These are phyloP conservation scores for Ogataea angusta DNA, from an alignment of 805 yeast species.

Conservation along the genomic window DNA sequence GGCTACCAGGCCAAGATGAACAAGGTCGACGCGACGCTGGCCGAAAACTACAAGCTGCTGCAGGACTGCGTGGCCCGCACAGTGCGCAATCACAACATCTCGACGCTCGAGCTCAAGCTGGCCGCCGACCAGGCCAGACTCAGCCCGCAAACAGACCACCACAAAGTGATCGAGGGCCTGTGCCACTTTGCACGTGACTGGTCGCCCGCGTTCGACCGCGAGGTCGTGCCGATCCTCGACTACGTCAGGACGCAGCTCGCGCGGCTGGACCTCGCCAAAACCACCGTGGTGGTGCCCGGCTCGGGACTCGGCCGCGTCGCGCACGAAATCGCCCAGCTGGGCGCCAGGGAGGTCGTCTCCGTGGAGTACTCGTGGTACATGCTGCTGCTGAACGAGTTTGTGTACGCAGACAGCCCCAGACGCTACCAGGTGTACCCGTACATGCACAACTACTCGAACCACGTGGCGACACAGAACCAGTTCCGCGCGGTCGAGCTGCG, in stretches of 20 bases:
- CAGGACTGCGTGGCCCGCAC: constrained; percentile 41
- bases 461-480: constrained; percentile 47
- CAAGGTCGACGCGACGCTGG: constrained; percentile 45
- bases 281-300: constrained; percentile 76
- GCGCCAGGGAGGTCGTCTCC: constrained; percentile 53
- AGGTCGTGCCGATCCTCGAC: constrained; percentile 49
- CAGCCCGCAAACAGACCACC: constrained; percentile 27
- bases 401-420: constrained; percentile 35
- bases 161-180: constrained; percentile 61
- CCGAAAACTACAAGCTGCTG: constrained; percentile 46
- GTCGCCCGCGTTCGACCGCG: constrained; percentile 46
- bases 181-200: constrained; percentile 83
- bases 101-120: constrained; percentile 42
- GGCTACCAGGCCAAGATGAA: constrained; percentile 55
- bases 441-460: constrained; percentile 69
- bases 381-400: constrained; percentile 64
- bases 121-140: constrained; percentile 21
- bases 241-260: constrained; percentile 47
- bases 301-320: constrained; percentile 82
- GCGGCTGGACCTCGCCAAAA: constrained; percentile 27
- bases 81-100: constrained; percentile 35
- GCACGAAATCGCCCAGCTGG: constrained; percentile 47
- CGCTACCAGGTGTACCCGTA: constrained; percentile 42
- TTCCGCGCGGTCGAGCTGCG: constrained; percentile 38
- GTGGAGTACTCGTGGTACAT: constrained; percentile 75